Base-by-base conservation (phyloP, 73 alveolate species). In the Stentor coeruleus region DNA sequence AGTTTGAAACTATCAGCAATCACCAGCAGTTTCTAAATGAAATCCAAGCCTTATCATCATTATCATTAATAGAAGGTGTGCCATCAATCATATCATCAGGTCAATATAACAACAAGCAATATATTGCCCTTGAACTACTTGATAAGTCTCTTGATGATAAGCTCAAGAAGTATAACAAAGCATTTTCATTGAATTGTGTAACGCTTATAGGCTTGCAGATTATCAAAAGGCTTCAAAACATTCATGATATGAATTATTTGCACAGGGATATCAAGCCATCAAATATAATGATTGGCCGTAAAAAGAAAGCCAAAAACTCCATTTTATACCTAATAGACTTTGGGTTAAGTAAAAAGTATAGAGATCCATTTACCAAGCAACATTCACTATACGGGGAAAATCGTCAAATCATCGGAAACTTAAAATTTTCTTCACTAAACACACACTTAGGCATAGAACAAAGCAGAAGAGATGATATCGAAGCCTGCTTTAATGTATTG, bases 101-200 rank as follows among this genome's bases (percentile, higher is more conserved):
- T 15, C 92, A 74, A 39, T 88, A 89, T 3, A 95, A 92, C 33
- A 96, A 94, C 74, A 84, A 82, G 75, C 89, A 89, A 85, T 83
- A 87, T 38, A 84, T 93, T 87, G 94, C 94, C 35, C 90, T 92
- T 90, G 98, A 94, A 76, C 87, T 92, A 38, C 87, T 92, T 38
- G 96, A 95, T 11, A 91, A 90, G 31, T 72, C 90, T 0, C 84
- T 92, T 26, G 96, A 87, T 55, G 92, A 91, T 26, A 59, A 90
- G 36, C 85, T 90, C 49, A 31, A 81, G 38, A 59, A 87, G n/a
- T n/a, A n/a, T n/a, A n/a, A n/a, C n/a, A n/a, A n/a, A n/a, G n/a
- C n/a, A n/a, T n/a, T n/a, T n/a, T n/a, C n/a, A n/a, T n/a, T n/a
- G n/a, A n/a, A n/a, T n/a, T n/a, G n/a, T n/a, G 0, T 66, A 20